Evolutionary conservation across 2,329 filamentous ascomycete genomes (phyloP).

Genomic region (Arthrinium phaeospermum): DNA sequence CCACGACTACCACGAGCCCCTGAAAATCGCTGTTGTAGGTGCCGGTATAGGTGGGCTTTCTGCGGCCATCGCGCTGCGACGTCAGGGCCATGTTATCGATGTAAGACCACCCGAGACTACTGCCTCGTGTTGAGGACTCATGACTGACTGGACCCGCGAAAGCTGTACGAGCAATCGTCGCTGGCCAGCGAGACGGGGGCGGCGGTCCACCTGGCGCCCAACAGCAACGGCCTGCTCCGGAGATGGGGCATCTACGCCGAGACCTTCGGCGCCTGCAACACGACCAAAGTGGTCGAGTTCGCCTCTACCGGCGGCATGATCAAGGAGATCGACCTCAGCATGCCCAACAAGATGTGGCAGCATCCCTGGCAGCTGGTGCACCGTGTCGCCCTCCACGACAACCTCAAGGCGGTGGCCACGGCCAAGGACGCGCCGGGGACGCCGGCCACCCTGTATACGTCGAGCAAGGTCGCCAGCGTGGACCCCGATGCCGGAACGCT

Average conservation of each 20-base stretch:
- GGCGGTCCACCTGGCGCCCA: conserved; percentile 67
- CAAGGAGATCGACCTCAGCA: conserved; percentile 40
- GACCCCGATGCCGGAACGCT: conserved; percentile 29
- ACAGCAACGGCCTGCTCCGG: conserved; percentile 62
- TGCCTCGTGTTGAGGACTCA: neutral
- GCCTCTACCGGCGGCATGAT: conserved; percentile 28
- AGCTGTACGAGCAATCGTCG: conserved; percentile 62
- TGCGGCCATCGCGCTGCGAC: conserved; percentile 58
- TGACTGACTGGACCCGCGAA: neutral
- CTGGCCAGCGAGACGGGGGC: conserved; percentile 63
- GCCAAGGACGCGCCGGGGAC: conserved; percentile 40
- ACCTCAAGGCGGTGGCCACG: conserved; percentile 53
- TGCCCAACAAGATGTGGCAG: conserved; percentile 52
- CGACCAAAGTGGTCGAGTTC: conserved; percentile 33
- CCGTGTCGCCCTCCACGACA: conserved; percentile 57
- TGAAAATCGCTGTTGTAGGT: conserved; percentile 39
- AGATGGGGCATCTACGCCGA: conserved; percentile 46
- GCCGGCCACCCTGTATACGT: conserved; percentile 43
- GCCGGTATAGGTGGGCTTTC: conserved; percentile 59
- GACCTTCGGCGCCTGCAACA: conserved; percentile 41
- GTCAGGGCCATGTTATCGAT: conserved; percentile 55
- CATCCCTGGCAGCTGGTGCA: conserved; percentile 59
- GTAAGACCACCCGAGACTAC: conserved; percentile 25
- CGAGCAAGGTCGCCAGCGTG: conserved; percentile 30
- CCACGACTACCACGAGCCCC: conserved; percentile 25